These are phyloP conservation scores for Schizothecium vesticola DNA, from an alignment of 495 filamentous ascomycete species.

Conservation along the genomic window DNA sequence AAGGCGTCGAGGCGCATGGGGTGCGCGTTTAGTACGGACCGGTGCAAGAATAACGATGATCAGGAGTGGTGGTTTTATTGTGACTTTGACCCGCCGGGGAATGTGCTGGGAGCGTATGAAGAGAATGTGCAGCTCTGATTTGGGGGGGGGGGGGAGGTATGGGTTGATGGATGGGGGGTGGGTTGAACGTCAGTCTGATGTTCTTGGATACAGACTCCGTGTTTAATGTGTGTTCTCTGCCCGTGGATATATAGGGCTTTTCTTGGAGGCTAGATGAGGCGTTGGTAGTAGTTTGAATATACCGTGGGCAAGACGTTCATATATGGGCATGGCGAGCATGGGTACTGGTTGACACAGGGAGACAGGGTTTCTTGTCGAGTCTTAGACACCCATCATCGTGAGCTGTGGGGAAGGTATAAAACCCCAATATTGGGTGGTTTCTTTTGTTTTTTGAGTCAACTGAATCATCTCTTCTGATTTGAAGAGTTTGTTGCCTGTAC, in stretches of 20 bases:
- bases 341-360: neutral
- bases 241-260: neutral
- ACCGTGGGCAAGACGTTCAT: neutral
- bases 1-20: slow-evolving; percentile 18
- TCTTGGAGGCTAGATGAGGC: neutral
- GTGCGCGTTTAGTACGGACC: slow-evolving; percentile 20
- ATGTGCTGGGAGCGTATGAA: slow-evolving; percentile 9
- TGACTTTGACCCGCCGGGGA: slow-evolving; percentile 18
- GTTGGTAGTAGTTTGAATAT: neutral
- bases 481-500: neutral
- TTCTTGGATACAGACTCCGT: neutral
- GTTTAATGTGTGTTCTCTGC: neutral
- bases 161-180: neutral
- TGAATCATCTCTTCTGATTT: neutral
- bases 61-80: slow-evolving; percentile 25
- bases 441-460: neutral
- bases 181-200: neutral
- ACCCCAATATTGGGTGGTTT: neutral
- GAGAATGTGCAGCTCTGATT: slow-evolving; percentile 7
- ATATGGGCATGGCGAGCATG: neutral
- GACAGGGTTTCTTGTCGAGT: neutral
- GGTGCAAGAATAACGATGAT: slow-evolving; percentile 14
- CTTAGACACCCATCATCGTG: neutral
- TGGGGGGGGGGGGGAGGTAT: neutral
- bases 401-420: neutral